A percentile compares a stretch with the other conserved stretches of the same genome.
Evolutionary conservation across 2,329 filamentous ascomycete genomes (phyloP).

Genomic region (Arthrobotrys sphaeroides): DNA sequence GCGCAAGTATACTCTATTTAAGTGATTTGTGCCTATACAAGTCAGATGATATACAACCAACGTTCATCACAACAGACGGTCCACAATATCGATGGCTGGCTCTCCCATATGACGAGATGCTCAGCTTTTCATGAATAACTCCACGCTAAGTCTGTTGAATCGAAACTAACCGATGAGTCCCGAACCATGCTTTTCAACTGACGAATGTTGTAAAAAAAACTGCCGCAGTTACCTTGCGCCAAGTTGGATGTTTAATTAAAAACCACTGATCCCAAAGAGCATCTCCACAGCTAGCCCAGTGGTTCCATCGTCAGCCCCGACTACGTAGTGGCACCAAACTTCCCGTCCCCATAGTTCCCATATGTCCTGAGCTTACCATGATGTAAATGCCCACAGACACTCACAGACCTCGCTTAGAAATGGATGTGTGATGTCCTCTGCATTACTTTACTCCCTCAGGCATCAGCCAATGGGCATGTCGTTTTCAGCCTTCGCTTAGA

Average conservation of each 20-base stretch:
- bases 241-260: neutral
- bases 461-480: slow-evolving; percentile 5
- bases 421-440: slow-evolving; percentile 12
- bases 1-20: neutral
- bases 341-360: slow-evolving; percentile 1
- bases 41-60: neutral
- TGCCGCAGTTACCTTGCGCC: neutral
- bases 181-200: too few species aligned
- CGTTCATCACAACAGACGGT: neutral
- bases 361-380: neutral
- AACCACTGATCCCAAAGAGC: neutral
- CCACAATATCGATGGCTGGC: neutral
- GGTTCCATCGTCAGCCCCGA: neutral
- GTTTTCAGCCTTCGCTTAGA: slow-evolving; percentile 31
- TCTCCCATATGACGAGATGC: neutral
- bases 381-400: slow-evolving; percentile 2
- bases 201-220: neutral
- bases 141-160: too few species aligned
- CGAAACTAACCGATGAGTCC: too few species aligned
- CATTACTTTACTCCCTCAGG: slow-evolving; percentile 18
- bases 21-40: neutral
- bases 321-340: too few species aligned
- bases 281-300: neutral
- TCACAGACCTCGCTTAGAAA: slow-evolving; percentile 45
- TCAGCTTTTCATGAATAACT: too few species aligned